A percentile compares a stretch with the other conserved stretches of the same genome.
Evolutionary conservation across 352 stramenopile species (phyloP).

Genomic region (Albugo candida): DNA sequence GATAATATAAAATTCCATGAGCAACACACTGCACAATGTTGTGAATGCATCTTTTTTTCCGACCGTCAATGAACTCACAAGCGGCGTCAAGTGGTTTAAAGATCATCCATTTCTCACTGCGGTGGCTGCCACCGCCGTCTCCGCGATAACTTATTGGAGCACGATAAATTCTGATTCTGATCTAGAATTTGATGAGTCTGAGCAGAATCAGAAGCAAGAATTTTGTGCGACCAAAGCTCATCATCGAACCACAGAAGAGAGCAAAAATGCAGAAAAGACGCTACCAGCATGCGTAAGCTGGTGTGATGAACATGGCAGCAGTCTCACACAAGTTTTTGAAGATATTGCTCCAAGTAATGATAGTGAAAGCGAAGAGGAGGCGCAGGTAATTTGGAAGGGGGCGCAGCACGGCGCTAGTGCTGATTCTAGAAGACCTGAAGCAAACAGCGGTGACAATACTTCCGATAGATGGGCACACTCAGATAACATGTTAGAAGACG

Average conservation of each 20-base stretch:
- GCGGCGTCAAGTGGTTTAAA: constrained; percentile 68
- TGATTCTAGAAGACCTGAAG: neutral
- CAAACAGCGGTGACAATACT: neutral
- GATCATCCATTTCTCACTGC: constrained; percentile 66
- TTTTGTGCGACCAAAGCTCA: neutral
- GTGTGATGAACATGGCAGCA: neutral
- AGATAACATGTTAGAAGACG: constrained; percentile 2
- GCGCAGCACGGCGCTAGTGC: neutral
- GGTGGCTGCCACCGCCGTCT: constrained; percentile 57
- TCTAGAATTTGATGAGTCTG: constrained; percentile 5
- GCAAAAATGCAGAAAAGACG: neutral
- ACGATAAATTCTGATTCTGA: constrained; percentile 2
- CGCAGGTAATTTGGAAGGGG: constrained; percentile 1
- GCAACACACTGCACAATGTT: constrained; percentile 2
- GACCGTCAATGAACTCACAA: constrained; percentile 65
- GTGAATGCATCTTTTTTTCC: constrained; percentile 60
- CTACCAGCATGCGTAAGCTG: too few species aligned
- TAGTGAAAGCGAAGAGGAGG: constrained; percentile 18
- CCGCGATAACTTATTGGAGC: constrained; percentile 56
- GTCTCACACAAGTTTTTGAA: neutral
- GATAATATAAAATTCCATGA: too few species aligned
- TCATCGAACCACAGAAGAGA: neutral
- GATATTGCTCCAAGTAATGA: constrained; percentile 7
- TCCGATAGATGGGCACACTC: neutral
- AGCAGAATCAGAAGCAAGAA: neutral